Evolutionary conservation across 2,329 filamentous ascomycete genomes (phyloP), one percentile per base, ranked within the genome.

Genomic region (Leptodontidium sp.): DNA sequence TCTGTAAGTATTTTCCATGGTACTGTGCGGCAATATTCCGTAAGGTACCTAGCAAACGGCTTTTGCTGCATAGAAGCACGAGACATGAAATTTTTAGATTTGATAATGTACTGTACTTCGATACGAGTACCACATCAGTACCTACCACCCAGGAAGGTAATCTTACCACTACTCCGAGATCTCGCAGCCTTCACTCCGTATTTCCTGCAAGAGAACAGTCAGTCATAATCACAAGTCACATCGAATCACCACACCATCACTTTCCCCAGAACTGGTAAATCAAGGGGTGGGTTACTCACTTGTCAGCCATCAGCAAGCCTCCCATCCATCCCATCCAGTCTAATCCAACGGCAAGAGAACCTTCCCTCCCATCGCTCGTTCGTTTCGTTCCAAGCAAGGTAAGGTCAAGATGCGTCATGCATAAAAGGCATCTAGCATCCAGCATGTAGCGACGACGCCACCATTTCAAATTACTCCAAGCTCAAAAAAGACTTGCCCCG

Each of bases 331-430:
- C 53, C 53, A 35, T 57, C 15, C 32, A 58, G 55, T 29, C 52
- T 7, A 53, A 24, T 29, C 17, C 32, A 21, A 57, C 53, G 29
- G 14, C 29, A 21, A 17, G 32, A 40, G 38, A 15, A 8, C 26
- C 50, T 14, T 53, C 50, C 24, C 8, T 40, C 11, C 38, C 11
- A 0, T 40, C 38, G 7, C 11, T 40, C 2, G 38, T 40, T 40
- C 38, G 38, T 40, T 40, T 40, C 38, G 38, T 40, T 40, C 38
- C 11, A 6, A 4, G 17, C 45, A 17, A 47, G 45, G 15, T 4
- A n/a, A 21, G n/a, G 15, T 17, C n/a, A 35, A 58, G 55, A 58
- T 58, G 55, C 55, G 55, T 58, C 55, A 58, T 58, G 55, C 55
- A 58, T 26, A 8, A 58, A 9, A 40, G 15, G 17, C n/a, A 50